phyloP scores from a whole-genome alignment of 805 yeast genomes.

The Lachancea sp. region DNA sequence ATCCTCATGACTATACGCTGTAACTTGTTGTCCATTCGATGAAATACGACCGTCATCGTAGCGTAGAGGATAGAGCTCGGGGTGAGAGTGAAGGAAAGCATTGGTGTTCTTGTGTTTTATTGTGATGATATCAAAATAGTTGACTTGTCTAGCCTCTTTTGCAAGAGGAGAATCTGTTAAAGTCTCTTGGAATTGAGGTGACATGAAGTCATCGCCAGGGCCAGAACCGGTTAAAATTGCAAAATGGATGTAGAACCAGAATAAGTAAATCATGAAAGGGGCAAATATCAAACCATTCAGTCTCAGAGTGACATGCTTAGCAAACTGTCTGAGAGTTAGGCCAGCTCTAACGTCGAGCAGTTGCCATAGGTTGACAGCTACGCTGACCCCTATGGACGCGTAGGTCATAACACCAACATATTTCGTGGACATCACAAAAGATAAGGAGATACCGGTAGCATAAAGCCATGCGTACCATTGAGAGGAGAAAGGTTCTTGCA shows the following conservation, averaged over 20 bases:
- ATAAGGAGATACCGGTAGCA: slow-evolving; percentile 76
- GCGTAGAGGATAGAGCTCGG: slow-evolving; percentile 71
- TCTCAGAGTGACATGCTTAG: slow-evolving; percentile 71
- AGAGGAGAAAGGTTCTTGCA: slow-evolving; percentile 56
- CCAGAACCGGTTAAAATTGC: slow-evolving; percentile 78
- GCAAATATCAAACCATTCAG: slow-evolving; percentile 61
- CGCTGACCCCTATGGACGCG: slow-evolving; percentile 81
- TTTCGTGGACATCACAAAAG: slow-evolving; percentile 91
- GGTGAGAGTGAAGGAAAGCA: slow-evolving; percentile 79
- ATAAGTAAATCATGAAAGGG: slow-evolving; percentile 76
- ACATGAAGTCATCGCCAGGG: slow-evolving; percentile 93
- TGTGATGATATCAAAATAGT: slow-evolving; percentile 71
- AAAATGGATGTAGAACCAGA: slow-evolving; percentile 92
- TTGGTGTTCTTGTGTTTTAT: slow-evolving; percentile 75
- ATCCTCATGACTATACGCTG: slow-evolving; percentile 54
- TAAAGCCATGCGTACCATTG: slow-evolving; percentile 87
- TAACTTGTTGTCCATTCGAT: slow-evolving; percentile 91
- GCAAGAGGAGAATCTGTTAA: slow-evolving; percentile 78
- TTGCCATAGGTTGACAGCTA: slow-evolving; percentile 80
- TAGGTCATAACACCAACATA: slow-evolving; percentile 94
- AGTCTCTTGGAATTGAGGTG: slow-evolving; percentile 91
- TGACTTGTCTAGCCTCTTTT: slow-evolving; percentile 59
- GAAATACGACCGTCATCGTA: slow-evolving; percentile 95
- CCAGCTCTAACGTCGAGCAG: slow-evolving; percentile 69
- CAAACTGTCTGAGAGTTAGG: slow-evolving; percentile 47